phyloP scores from a whole-genome alignment of 2,329 filamentous ascomycete genomes.

The Fusarium sororula region DNA sequence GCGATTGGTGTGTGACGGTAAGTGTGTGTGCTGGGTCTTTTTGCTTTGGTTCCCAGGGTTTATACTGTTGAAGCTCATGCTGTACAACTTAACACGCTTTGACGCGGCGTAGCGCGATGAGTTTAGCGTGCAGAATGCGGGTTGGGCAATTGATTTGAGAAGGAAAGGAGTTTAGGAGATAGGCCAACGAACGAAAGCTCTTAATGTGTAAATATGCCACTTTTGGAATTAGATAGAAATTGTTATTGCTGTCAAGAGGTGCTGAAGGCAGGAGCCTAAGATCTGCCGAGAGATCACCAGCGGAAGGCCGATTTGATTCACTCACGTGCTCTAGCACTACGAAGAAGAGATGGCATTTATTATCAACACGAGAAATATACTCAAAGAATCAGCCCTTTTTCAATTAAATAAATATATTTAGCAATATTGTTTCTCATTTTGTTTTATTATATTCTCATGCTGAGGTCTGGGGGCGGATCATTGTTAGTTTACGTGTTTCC shows the following conservation, averaged over 20 bases:
- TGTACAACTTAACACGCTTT: not conserved
- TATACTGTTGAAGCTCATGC: constrained; percentile 15
- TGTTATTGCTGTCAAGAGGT: not conserved
- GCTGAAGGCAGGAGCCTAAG: not conserved
- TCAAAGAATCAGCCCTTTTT: not conserved
- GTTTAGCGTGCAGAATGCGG: not conserved
- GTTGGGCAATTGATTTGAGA: not conserved
- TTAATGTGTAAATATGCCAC: not conserved
- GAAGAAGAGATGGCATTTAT: not conserved
- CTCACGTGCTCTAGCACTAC: constrained; percentile 14
- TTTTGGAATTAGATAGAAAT: not conserved
- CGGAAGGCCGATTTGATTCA: not conserved
- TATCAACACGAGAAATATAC: not conserved
- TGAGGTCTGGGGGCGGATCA: too few species aligned
- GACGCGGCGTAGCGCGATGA: constrained; percentile 2
- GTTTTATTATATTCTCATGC: too few species aligned
- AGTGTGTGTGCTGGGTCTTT: not conserved
- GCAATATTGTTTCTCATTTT: not conserved
- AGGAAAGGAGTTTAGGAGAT: not conserved
- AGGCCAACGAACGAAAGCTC: fast-evolving
- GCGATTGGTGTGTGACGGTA: not conserved
- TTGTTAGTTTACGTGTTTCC: not conserved
- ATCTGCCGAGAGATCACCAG: not conserved
- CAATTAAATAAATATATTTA: not conserved
- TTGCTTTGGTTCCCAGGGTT: not conserved